A percentile compares a stretch with the other conserved stretches of the same genome.
Evolutionary conservation across 192 early-diverging fungal species (phyloP).

Genomic region (Chytriomyces sp.): DNA sequence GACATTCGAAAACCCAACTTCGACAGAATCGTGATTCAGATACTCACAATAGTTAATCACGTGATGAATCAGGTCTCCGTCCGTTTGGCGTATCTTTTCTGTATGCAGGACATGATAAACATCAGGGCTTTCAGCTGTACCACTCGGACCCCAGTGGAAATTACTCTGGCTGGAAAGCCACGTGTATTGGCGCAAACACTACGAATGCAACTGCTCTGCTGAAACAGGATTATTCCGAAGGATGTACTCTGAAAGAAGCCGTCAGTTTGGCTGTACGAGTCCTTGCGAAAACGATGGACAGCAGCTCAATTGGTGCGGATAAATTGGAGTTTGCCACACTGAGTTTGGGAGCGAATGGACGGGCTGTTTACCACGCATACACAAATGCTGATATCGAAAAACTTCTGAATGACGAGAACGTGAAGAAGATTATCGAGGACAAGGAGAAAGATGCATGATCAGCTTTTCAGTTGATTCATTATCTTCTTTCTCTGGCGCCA

Average conservation of each 20-base stretch:
- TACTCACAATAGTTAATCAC: no score
- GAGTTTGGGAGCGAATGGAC: constrained; percentile 57
- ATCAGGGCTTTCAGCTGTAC: constrained; percentile 94
- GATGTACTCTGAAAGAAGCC: constrained; percentile 82
- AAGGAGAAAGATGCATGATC: constrained; percentile 31
- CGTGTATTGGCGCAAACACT: constrained; percentile 95
- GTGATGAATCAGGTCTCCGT: constrained; percentile 69
- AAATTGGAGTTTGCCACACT: constrained; percentile 95
- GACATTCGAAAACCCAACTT: no score
- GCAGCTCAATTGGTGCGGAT: constrained; percentile 86
- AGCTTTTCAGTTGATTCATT: neutral
- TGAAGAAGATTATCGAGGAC: constrained; percentile 38
- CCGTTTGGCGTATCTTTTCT: constrained; percentile 99
- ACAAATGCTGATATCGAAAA: constrained; percentile 80
- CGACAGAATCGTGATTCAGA: no score
- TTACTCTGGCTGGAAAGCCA: constrained; percentile 99
- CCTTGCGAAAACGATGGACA: constrained; percentile 96
- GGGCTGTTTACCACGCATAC: constrained; percentile 71
- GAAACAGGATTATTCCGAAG: constrained; percentile 97
- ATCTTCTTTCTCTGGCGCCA: no score
- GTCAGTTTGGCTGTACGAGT: constrained; percentile 90
- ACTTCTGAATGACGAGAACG: constrained; percentile 77
- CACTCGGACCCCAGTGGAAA: constrained; percentile 99
- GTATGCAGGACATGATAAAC: constrained; percentile 91
- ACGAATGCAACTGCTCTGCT: constrained; percentile 89